Conservation (phyloP, 345 rosid genomes). For the Combretum micranthum region DNA sequence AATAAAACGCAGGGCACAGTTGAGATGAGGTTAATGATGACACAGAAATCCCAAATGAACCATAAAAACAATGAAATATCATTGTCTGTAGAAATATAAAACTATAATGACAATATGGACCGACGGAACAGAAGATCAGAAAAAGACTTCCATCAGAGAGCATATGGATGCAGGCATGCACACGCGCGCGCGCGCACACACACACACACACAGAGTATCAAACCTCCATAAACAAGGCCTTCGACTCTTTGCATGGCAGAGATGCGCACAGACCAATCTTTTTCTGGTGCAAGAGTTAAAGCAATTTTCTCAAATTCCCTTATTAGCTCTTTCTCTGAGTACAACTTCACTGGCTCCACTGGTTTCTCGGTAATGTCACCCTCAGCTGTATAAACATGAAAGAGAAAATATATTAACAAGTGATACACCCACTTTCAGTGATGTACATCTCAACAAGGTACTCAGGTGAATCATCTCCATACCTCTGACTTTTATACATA, state of each 20-base stretch:
- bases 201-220: slow-evolving; percentile 2
- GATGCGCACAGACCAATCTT: slow-evolving; percentile 98
- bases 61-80: neutral
- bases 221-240: slow-evolving; percentile 96
- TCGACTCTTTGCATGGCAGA: slow-evolving; percentile 98
- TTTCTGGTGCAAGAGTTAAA: slow-evolving; percentile 83
- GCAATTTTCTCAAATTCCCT: slow-evolving; percentile 93
- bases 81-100: no score
- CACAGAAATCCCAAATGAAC: neutral
- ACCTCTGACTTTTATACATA: neutral
- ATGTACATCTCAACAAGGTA: no score
- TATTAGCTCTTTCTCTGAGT: slow-evolving; percentile 91
- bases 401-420: neutral
- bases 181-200: neutral
- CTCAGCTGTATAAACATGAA: slow-evolving; percentile 44
- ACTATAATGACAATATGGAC: no score
- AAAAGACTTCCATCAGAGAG: no score
- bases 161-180: no score
- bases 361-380: slow-evolving; percentile 69
- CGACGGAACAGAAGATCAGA: no score
- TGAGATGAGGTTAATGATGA: no score
- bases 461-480: neutral
- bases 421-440: neutral
- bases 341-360: slow-evolving; percentile 74
- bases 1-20: no score